phyloP scores from a whole-genome alignment of 225 moss, liverwort and hornwort species.

The Rhytidiadelphus loreus region DNA sequence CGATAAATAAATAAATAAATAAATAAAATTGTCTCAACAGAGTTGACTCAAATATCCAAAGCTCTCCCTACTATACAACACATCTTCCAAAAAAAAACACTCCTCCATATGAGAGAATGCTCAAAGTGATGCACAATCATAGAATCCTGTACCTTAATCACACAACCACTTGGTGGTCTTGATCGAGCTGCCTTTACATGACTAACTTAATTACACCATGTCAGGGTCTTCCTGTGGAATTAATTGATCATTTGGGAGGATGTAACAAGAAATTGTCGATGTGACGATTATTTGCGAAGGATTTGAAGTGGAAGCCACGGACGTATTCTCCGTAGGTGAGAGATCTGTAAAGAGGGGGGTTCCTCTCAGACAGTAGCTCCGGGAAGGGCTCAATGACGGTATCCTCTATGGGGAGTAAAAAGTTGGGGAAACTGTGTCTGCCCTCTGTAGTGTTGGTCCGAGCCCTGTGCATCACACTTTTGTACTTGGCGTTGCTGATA shows the following conservation, averaged over 20 bases:
- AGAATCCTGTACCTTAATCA: not conserved
- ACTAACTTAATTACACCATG: no score
- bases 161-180: not conserved
- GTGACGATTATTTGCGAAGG: not conserved
- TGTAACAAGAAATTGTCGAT: conserved; percentile 12
- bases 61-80: not conserved
- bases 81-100: not conserved
- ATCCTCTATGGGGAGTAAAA: conserved; percentile 21
- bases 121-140: not conserved
- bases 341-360: conserved; percentile 27
- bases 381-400: conserved; percentile 31
- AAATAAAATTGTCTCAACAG: not conserved
- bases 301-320: conserved; percentile 10
- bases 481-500: conserved; percentile 47
- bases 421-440: conserved; percentile 37
- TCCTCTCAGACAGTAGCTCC: conserved; percentile 21
- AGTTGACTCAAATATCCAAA: no score
- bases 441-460: conserved; percentile 15
- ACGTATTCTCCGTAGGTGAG: conserved; percentile 35
- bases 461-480: conserved; percentile 59
- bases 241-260: not conserved
- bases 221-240: not conserved
- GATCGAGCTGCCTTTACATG: not conserved
- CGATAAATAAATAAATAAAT: no score
- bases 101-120: not conserved